Percentiles rank a stretch among this genome's conserved stretches.
These are phyloP conservation scores for Aspergillus fijiensis DNA, from an alignment of 2,329 filamentous ascomycete species.

Conservation along the genomic window DNA sequence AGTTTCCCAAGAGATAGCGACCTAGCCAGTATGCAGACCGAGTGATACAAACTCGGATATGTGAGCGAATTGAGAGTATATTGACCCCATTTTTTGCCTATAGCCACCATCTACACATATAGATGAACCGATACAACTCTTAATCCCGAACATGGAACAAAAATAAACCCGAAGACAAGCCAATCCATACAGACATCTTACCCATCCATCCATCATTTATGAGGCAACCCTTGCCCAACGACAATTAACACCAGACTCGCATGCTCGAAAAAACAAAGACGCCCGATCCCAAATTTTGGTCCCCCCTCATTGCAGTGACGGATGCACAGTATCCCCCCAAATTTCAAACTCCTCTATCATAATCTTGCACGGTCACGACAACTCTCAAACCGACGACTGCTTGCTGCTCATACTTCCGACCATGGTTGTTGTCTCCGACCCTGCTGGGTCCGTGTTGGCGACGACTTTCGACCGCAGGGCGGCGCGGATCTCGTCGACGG, in stretches of 20 bases:
- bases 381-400: conserved; percentile 20
- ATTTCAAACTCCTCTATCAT: neutral
- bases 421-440: conserved; percentile 27
- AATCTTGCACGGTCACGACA: neutral
- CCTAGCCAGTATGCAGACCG: no score
- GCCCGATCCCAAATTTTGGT: conserved; percentile 16
- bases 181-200: conserved; percentile 7
- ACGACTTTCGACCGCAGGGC: conserved; percentile 42
- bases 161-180: neutral
- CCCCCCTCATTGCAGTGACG: conserved; percentile 4
- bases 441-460: conserved; percentile 18
- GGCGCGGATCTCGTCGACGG: conserved; percentile 48
- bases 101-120: neutral
- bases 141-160: neutral
- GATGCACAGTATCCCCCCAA: conserved; percentile 5
- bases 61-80: no score
- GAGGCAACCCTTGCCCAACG: conserved; percentile 9
- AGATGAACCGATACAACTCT: neutral
- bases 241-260: conserved; percentile 29
- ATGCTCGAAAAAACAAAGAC: conserved; percentile 17
- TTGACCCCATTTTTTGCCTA: neutral
- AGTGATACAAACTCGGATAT: no score
- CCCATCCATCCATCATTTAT: neutral
- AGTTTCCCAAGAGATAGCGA: no score
- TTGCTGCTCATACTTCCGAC: conserved; percentile 22